These are phyloP conservation scores for Medicago truncatula DNA, from an alignment of 306 rosid genomes.

Conservation along the genomic window DNA sequence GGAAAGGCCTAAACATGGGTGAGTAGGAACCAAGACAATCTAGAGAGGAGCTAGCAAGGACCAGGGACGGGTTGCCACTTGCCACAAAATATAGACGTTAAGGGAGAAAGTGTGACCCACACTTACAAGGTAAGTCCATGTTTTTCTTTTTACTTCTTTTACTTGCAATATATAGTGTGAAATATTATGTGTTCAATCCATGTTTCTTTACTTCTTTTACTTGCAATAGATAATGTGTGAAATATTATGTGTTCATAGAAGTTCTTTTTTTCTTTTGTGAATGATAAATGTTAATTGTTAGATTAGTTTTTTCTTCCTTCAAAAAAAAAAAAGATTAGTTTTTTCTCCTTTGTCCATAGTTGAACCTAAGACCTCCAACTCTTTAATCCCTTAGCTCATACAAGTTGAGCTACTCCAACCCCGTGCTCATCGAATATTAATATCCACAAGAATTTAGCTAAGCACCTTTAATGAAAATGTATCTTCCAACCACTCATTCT, in stretches of 20 bases:
- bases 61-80: background rate
- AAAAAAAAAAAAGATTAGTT: too few relatives aligned
- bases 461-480: background rate
- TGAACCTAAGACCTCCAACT: too few relatives aligned
- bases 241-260: background rate
- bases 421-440: background rate
- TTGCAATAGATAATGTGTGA: background rate
- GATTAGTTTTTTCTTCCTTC: too few relatives aligned
- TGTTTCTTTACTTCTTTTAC: too few relatives aligned
- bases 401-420: too few relatives aligned
- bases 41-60: background rate
- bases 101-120: background rate
- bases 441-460: background rate
- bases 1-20: background rate
- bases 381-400: too few relatives aligned
- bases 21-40: background rate
- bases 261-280: too few relatives aligned
- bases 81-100: background rate
- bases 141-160: background rate
- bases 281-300: background rate
- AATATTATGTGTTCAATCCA: too few relatives aligned
- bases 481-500: background rate
- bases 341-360: too few relatives aligned
- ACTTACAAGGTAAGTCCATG: background rate
- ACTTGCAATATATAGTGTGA: background rate